Evolutionary conservation across 106 monocot species (phyloP).

Genomic region (Alisma plantagoaquatica): DNA sequence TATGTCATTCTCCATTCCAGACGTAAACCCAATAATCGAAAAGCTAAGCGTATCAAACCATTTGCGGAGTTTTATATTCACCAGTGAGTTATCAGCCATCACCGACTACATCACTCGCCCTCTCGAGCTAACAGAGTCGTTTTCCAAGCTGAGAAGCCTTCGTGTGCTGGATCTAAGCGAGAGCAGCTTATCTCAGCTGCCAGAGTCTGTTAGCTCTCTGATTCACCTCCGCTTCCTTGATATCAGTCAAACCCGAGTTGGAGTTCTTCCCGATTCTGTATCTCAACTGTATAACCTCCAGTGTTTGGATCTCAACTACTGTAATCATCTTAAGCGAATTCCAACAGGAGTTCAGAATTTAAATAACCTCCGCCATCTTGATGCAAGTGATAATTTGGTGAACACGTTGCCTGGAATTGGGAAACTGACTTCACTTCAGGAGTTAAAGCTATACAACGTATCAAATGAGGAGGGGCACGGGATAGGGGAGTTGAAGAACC

Average conservation of each 20-base stretch:
- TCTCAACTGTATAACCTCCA: constrained; percentile 12
- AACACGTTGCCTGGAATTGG: neutral
- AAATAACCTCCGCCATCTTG: constrained; percentile 2
- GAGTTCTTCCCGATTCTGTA: constrained; percentile 15
- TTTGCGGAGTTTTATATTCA: no score
- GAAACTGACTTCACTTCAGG: constrained; percentile 1
- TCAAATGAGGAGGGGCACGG: neutral
- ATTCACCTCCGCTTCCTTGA: constrained; percentile 23
- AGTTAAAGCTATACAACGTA: neutral
- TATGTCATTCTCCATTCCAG: no score
- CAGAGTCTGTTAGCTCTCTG: constrained; percentile 15
- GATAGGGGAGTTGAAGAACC: neutral
- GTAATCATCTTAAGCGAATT: constrained; percentile 3
- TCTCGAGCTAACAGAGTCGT: no score
- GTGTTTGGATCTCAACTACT: constrained; percentile 15
- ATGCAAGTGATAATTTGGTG: neutral
- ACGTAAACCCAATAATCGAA: no score
- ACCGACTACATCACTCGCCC: no score
- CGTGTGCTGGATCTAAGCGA: constrained; percentile 22
- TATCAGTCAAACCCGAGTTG: constrained; percentile 1
- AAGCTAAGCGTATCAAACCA: no score
- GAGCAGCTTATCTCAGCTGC: constrained; percentile 7
- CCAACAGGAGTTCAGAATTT: neutral
- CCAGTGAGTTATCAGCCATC: no score
- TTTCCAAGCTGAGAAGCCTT: no score